A percentile compares a stretch with the other conserved stretches of the same genome.
Conservation (phyloP, 306 rosid species). For the Acmispon strigosus region DNA sequence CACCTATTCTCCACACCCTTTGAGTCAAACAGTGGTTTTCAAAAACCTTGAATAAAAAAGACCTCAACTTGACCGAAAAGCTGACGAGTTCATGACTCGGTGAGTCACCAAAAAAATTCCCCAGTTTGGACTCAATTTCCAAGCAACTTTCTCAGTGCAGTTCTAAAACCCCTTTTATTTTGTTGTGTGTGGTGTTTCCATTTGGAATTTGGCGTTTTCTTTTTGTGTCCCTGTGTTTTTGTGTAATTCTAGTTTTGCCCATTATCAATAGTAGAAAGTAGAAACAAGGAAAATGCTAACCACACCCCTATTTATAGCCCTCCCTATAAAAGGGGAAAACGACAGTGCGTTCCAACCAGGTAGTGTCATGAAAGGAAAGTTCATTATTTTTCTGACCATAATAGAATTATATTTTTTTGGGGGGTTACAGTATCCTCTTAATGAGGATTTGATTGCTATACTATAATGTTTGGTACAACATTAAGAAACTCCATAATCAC, state of each 20-base stretch:
- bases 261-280: neutral
- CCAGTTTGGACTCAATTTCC: slow-evolving; percentile 2
- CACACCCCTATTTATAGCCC: neutral
- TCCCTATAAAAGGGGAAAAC: slow-evolving; percentile 7
- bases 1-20: slow-evolving; percentile 9
- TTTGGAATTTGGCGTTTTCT: neutral
- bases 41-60: slow-evolving; percentile 15
- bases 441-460: too few species aligned
- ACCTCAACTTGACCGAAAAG: slow-evolving; percentile 43
- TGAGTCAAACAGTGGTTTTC: slow-evolving; percentile 48
- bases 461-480: too few species aligned
- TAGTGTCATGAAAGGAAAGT: neutral
- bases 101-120: slow-evolving; percentile 24
- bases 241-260: neutral
- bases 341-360: slow-evolving; percentile 11
- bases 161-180: slow-evolving; percentile 13
- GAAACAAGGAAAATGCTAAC: neutral
- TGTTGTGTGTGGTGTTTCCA: neutral
- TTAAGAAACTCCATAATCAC: too few species aligned
- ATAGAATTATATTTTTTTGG: neutral
- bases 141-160: slow-evolving; percentile 5
- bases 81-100: slow-evolving; percentile 43
- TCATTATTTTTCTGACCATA: neutral
- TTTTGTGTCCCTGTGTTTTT: neutral
- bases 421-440: too few species aligned